A percentile compares a stretch with the other conserved stretches of the same genome.
Evolutionary conservation across 169 alveolate species (phyloP).

Genomic region (Ichthyophthirius multifiliis): DNA sequence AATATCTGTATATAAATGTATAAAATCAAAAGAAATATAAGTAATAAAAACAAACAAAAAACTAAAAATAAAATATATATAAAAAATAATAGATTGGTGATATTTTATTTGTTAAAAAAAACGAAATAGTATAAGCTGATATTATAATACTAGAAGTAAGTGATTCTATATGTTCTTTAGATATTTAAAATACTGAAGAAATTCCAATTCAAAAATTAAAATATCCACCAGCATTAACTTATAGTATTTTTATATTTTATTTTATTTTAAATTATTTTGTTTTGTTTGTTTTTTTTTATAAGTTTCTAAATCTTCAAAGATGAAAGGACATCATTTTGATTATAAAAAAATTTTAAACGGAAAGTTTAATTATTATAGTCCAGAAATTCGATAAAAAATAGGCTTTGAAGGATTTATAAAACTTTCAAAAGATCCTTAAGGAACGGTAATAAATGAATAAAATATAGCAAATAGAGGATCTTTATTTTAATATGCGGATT

Average conservation of each 20-base stretch:
- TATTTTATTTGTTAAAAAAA: neutral
- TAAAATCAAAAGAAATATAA: neutral
- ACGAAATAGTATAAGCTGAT: neutral
- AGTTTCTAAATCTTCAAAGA: constrained; percentile 3
- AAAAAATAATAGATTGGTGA: neutral
- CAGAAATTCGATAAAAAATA: neutral
- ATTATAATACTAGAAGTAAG: constrained; percentile 1
- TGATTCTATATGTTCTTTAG: neutral
- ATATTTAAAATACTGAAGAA: neutral
- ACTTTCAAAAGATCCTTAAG: neutral
- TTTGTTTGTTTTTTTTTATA: neutral
- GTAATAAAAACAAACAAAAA: neutral
- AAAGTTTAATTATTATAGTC: neutral
- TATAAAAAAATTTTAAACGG: neutral
- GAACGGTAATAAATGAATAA: neutral
- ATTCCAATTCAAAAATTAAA: neutral
- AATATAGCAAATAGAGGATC: neutral
- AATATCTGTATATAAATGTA: neutral
- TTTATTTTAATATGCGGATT: neutral
- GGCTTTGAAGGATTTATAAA: constrained; percentile 1
- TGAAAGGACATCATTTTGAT: neutral
- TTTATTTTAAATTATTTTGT: neutral
- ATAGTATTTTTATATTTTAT: neutral
- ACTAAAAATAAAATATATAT: too few species aligned
- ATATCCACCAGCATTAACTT: neutral